Percentiles rank a stretch among this genome's conserved stretches.
Conservation (phyloP, 257 asterid species). For the Echites panduratus region DNA sequence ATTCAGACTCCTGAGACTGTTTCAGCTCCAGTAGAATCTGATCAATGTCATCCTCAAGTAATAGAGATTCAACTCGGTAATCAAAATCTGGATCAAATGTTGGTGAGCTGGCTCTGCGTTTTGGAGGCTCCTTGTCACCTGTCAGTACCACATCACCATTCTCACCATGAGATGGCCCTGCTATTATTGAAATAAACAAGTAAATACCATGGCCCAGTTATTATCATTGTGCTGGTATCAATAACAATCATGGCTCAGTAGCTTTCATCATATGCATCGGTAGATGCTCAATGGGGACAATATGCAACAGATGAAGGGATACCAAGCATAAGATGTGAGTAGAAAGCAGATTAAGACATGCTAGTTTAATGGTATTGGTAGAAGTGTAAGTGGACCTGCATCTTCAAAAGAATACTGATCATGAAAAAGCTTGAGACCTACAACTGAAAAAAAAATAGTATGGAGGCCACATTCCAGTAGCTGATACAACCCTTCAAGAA, state of each 20-base stretch:
- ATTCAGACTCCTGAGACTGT: constrained; percentile 56
- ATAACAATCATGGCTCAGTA: not conserved
- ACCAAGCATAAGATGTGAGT: not conserved
- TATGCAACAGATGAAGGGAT: not conserved
- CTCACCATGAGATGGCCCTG: constrained; percentile 19
- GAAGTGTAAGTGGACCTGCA: not conserved
- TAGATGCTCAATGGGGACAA: not conserved
- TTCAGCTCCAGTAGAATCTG: constrained; percentile 34
- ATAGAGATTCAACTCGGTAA: constrained; percentile 37
- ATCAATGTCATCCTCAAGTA: constrained; percentile 53
- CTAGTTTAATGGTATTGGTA: not conserved
- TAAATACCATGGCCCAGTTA: not conserved
- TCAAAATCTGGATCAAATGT: constrained; percentile 34
- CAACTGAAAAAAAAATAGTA: too few species aligned
- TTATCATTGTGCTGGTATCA: not conserved
- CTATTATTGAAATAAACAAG: constrained; percentile 13
- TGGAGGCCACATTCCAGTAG: not conserved
- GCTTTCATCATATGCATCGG: not conserved
- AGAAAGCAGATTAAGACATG: not conserved
- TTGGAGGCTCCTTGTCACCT: constrained; percentile 15
- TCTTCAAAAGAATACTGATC: not conserved
- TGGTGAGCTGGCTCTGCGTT: constrained; percentile 10
- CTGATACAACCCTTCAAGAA: not conserved
- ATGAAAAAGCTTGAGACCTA: not conserved
- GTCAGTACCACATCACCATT: constrained; percentile 15